phyloP scores from a whole-genome alignment of 108 stramenopile genomes.

The Skeletonema menzelii region DNA sequence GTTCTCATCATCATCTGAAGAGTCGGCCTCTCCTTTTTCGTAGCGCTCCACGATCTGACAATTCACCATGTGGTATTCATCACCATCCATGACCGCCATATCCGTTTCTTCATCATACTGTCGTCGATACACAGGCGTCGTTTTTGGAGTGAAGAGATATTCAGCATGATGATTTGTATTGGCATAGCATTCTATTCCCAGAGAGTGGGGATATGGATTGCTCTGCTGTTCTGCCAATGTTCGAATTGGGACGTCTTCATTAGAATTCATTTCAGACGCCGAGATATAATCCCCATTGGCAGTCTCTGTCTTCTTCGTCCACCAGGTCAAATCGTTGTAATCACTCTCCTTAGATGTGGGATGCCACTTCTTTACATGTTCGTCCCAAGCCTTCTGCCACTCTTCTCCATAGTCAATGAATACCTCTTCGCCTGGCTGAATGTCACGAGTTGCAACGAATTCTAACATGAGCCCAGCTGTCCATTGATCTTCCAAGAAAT shows the following conservation, averaged over 20 bases:
- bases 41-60: slow-evolving; percentile 34
- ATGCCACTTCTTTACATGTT: slow-evolving; percentile 50
- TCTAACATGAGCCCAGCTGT: slow-evolving; percentile 61
- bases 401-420: slow-evolving; percentile 59
- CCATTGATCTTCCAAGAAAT: slow-evolving; percentile 50
- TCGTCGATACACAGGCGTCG: slow-evolving; percentile 31
- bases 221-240: slow-evolving; percentile 38
- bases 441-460: slow-evolving; percentile 56
- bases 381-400: slow-evolving; percentile 65
- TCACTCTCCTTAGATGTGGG: slow-evolving; percentile 28
- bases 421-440: slow-evolving; percentile 69
- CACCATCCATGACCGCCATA: slow-evolving; percentile 2
- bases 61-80: slow-evolving; percentile 11
- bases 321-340: slow-evolving; percentile 42
- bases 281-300: slow-evolving; percentile 23
- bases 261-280: slow-evolving; percentile 33
- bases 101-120: slow-evolving; percentile 14
- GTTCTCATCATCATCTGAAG: slow-evolving; percentile 7
- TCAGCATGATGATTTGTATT: slow-evolving; percentile 29
- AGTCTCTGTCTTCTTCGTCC: slow-evolving; percentile 8
- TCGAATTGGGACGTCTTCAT: slow-evolving; percentile 15
- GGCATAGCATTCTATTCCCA: slow-evolving; percentile 23
- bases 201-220: slow-evolving; percentile 37
- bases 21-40: slow-evolving; percentile 12
- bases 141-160: slow-evolving; percentile 24